A percentile compares a stretch with the other conserved stretches of the same genome.
Evolutionary conservation across 2,329 filamentous ascomycete genomes (phyloP).

Genomic region (Magnaporthales sp.): DNA sequence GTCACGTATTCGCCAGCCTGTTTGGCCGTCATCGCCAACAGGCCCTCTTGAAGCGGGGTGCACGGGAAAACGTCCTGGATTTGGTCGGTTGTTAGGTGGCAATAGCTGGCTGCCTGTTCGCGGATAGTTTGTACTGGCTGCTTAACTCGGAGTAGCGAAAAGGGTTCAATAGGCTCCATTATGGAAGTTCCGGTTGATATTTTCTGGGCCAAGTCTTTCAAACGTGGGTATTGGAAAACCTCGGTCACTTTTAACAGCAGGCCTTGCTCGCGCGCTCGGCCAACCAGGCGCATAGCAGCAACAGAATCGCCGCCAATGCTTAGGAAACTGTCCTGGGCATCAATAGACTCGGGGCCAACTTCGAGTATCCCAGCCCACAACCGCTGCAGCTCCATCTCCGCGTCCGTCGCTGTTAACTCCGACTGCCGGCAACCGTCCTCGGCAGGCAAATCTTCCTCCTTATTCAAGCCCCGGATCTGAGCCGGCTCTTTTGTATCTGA

Average conservation of each 20-base stretch:
- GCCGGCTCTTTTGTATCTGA: too few relatives aligned
- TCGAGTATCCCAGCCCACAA: too few relatives aligned
- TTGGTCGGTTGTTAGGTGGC: conserved; percentile 5
- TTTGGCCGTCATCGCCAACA: conserved; percentile 43
- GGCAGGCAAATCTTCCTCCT: too few relatives aligned
- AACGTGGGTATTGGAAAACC: conserved; percentile 23
- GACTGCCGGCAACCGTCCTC: too few relatives aligned
- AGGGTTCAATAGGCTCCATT: not conserved
- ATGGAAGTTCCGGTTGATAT: not conserved
- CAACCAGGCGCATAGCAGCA: conserved; percentile 37
- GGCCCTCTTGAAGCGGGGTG: conserved; percentile 43
- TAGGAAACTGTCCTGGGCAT: conserved; percentile 34
- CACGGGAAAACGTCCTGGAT: conserved; percentile 46
- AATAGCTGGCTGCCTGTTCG: not conserved
- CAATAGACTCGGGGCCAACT: too few relatives aligned
- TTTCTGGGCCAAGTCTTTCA: not conserved
- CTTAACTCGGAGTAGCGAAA: not conserved
- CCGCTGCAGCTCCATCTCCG: too few relatives aligned
- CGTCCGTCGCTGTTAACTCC: too few relatives aligned
- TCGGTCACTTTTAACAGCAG: conserved; percentile 31
- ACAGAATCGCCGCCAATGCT: conserved; percentile 39
- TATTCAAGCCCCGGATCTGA: too few relatives aligned
- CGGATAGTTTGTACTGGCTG: not conserved
- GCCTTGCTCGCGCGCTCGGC: conserved; percentile 26
- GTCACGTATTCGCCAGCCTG: conserved; percentile 42